Base-by-base conservation (phyloP, 2,329 filamentous ascomycete species). In the Lizonia empirigonia region DNA sequence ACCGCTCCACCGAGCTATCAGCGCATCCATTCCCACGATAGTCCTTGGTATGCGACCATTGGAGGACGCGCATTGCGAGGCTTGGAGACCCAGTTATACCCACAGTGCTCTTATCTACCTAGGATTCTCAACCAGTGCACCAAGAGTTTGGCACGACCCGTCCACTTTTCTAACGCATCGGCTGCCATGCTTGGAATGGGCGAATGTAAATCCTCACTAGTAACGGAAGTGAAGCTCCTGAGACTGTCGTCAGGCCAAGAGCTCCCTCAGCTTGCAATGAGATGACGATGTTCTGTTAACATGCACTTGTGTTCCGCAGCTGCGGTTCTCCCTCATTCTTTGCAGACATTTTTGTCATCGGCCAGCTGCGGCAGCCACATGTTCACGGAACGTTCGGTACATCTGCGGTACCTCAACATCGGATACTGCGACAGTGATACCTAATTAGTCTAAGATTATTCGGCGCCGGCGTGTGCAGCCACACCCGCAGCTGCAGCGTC, bases 71-170 rank as follows among this genome's bases (percentile, higher is more conserved):
- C 56, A 62, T 51, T 55, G 53, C 39, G 55, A 60, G 59, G 57
- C 58, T 63, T 60, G 56, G 62, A 51, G 44, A 52, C 65, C 68
- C 68, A 68, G 52, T 63, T 68, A 56, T 70, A 69, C 63, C 67
- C 68, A 70, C 67, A 60, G 33, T 59, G 51, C 61, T 39, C 59
- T 69, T 70, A 69, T 70, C 67, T 70, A 69, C 70, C 67, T 67
- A 59, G 62, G 59, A 57, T 63, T 67, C 63, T 64, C 46, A 65
- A 65, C 50, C 55, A 66, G 59, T 36, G 52, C 57, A 47, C 62
- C 56, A 61, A 56, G 56, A 47, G 45, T 57, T 55, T 60, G 59
- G 53, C 58, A 58, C 54, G 47, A 52, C 48, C 50, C 44, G 58
- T 62, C 67, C 67, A 69, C 65, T 69, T 68, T 68, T 69, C 56